These are phyloP conservation scores for Magnaporthales sp. DNA, from an alignment of 2,329 filamentous ascomycete species.

Conservation along the genomic window DNA sequence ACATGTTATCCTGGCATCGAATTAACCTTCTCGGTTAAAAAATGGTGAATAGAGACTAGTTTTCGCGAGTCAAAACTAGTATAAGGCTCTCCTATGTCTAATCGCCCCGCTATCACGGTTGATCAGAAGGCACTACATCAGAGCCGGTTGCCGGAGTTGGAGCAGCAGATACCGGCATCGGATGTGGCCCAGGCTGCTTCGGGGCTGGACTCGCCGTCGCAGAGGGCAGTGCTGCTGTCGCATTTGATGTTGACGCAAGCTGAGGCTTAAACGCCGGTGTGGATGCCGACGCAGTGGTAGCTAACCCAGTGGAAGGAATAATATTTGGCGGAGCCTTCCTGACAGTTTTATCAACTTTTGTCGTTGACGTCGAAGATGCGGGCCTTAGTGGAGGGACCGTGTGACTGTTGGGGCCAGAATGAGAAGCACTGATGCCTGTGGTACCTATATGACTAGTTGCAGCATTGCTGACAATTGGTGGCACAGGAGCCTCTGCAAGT, in stretches of 20 bases:
- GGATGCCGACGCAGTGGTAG: background rate
- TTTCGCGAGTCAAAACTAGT: background rate
- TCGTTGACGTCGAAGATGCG: background rate
- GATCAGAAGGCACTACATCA: background rate
- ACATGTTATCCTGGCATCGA: background rate
- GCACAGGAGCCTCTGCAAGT: background rate
- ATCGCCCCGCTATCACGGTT: background rate
- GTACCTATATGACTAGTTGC: background rate
- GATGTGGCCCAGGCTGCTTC: background rate
- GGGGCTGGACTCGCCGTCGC: background rate
- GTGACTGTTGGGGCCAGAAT: background rate
- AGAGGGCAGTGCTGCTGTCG: background rate
- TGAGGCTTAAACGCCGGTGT: background rate
- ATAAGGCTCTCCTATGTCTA: background rate
- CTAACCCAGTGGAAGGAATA: background rate
- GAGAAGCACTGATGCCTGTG: background rate
- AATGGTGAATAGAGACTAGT: background rate
- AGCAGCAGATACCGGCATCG: background rate
- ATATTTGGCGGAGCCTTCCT: background rate
- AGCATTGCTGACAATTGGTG: background rate
- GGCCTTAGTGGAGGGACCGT: background rate
- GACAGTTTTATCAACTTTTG: background rate
- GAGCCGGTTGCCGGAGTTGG: background rate
- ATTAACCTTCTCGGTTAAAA: background rate
- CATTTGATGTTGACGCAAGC: background rate